These are phyloP conservation scores for Ascochyta clinopodiicola DNA, from an alignment of 2,329 filamentous ascomycete species.

Conservation along the genomic window DNA sequence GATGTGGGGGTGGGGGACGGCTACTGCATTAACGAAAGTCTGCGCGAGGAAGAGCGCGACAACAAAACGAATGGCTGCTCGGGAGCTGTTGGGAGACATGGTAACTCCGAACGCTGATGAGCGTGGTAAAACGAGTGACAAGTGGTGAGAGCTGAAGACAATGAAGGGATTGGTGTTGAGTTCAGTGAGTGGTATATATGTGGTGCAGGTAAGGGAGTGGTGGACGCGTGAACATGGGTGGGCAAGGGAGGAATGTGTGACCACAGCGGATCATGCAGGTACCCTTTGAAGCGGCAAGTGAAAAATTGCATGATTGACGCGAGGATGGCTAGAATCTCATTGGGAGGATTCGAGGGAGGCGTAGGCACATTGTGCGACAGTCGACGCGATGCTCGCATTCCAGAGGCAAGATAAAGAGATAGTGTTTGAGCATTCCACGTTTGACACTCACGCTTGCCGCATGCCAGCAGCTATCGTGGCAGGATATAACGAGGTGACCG, in stretches of 20 bases:
- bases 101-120: constrained; percentile 16
- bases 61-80: constrained; percentile 20
- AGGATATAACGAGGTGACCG: constrained; percentile 2
- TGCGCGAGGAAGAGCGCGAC: constrained; percentile 16
- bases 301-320: constrained; percentile 16
- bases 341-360: constrained; percentile 12
- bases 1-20: constrained; percentile 13
- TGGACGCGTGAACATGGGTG: constrained; percentile 3
- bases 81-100: constrained; percentile 17
- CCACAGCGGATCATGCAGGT: constrained; percentile 13
- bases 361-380: constrained; percentile 5
- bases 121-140: constrained; percentile 17
- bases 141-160: constrained; percentile 14
- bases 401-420: constrained; percentile 6
- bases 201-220: constrained; percentile 19
- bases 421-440: constrained; percentile 18
- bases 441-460: constrained; percentile 14
- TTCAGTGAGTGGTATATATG: constrained; percentile 15
- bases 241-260: constrained; percentile 21
- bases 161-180: not conserved
- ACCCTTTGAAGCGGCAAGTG: constrained; percentile 12
- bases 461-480: constrained; percentile 16
- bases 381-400: constrained; percentile 19
- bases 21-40: constrained; percentile 18
- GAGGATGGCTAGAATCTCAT: constrained; percentile 14